phyloP scores from a whole-genome alignment of 495 filamentous ascomycete species.

The Podospora sp. region DNA sequence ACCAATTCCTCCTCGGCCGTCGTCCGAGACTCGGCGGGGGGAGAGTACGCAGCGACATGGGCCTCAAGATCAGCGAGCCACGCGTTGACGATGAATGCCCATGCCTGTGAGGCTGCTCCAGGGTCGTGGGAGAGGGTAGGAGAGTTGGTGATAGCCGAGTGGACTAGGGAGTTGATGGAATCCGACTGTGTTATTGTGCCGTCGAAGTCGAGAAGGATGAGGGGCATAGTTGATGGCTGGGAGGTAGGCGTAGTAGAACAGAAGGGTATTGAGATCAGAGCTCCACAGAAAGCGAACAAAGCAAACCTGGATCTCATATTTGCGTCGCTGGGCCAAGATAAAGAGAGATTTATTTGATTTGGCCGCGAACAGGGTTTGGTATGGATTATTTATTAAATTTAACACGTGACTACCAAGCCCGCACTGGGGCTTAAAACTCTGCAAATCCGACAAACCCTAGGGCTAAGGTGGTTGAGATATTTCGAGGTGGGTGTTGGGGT shows the following conservation, averaged over 20 bases:
- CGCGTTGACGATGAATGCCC: conserved; percentile 40
- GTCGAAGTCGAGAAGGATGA: conserved; percentile 55
- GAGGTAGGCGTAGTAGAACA: not conserved
- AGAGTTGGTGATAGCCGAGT: conserved; percentile 15
- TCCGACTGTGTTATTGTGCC: conserved; percentile 49
- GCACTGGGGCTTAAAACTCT: too few relatives aligned
- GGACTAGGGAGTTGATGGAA: conserved; percentile 33
- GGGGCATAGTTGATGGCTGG: conserved; percentile 14
- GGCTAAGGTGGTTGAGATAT: conserved; percentile 4
- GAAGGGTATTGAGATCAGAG: not conserved
- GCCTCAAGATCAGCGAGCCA: conserved; percentile 41
- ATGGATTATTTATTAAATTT: too few relatives aligned
- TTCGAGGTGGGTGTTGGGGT: conserved; percentile 1
- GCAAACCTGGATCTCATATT: too few relatives aligned
- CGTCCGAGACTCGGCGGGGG: conserved; percentile 22
- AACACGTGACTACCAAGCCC: too few relatives aligned
- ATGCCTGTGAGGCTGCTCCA: conserved; percentile 23
- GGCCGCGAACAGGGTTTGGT: too few relatives aligned
- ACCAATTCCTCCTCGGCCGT: conserved; percentile 38
- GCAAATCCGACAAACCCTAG: too few relatives aligned
- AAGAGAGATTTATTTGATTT: too few relatives aligned
- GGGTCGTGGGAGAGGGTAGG: not conserved
- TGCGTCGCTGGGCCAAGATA: too few relatives aligned
- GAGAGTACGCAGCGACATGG: conserved; percentile 37
- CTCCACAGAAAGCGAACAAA: too few relatives aligned